phyloP scores from a whole-genome alignment of 202 grass and related monocot genomes.

The Panicum hallii region DNA sequence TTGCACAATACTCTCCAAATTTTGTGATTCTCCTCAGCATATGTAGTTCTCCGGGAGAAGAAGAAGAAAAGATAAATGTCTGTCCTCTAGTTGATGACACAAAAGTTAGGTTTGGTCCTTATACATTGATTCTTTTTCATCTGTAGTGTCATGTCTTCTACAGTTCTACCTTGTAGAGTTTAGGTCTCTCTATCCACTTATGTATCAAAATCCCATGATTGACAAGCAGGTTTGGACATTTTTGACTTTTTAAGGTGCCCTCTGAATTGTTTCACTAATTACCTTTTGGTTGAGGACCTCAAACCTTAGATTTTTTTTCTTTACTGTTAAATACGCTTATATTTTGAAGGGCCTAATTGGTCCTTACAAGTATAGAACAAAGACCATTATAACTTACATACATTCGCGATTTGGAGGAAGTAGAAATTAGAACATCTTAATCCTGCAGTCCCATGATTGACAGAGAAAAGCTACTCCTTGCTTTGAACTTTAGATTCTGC shows the following conservation, averaged over 20 bases:
- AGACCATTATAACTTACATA: background rate
- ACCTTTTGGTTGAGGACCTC: background rate
- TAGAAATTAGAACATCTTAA: slow-evolving; percentile 40
- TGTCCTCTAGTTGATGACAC: slow-evolving; percentile 23
- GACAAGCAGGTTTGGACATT: slow-evolving; percentile 12
- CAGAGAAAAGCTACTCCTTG: slow-evolving; percentile 25
- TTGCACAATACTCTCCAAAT: background rate
- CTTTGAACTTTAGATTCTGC: slow-evolving; percentile 34
- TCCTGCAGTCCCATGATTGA: slow-evolving; percentile 22
- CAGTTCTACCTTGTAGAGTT: background rate
- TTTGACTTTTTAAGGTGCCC: slow-evolving; percentile 9
- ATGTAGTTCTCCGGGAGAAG: background rate
- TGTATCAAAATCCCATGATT: slow-evolving; percentile 18
- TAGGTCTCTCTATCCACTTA: slow-evolving; percentile 8
- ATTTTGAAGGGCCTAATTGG: background rate
- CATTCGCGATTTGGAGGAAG: background rate
- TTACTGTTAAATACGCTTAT: slow-evolving; percentile 5
- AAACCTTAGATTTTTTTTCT: background rate
- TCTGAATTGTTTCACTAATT: slow-evolving; percentile 11
- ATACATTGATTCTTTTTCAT: slow-evolving; percentile 27
- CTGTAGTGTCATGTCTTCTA: slow-evolving; percentile 15
- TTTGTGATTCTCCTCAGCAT: background rate
- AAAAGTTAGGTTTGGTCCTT: background rate
- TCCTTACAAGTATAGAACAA: background rate
- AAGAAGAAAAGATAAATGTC: background rate